A percentile compares a stretch with the other conserved stretches of the same genome.
Conservation (phyloP, 2,329 filamentous ascomycete genomes). For the Aspergillus pseudoviridinutans region DNA sequence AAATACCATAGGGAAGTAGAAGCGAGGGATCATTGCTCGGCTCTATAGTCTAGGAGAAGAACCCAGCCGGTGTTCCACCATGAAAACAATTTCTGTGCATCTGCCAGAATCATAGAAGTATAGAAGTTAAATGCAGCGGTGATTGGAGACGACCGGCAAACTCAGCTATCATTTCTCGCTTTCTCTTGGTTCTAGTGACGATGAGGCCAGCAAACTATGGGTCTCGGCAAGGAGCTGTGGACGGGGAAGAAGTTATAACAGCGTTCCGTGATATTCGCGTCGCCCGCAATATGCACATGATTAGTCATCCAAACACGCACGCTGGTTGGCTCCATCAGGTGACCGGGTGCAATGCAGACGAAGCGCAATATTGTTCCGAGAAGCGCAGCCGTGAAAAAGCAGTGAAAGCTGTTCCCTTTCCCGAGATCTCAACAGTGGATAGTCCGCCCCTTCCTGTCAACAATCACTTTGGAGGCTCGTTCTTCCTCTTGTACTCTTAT, state of each 20-base stretch:
- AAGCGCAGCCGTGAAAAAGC: conserved; percentile 27
- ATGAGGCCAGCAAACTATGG: background rate
- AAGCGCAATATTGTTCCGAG: conserved; percentile 26
- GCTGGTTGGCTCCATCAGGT: conserved; percentile 27
- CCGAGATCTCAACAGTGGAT: conserved; percentile 7
- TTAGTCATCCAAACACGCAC: conserved; percentile 26
- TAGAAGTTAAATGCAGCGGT: background rate
- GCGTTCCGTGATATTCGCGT: conserved; percentile 32
- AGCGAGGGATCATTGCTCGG: background rate
- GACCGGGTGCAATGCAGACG: conserved; percentile 23
- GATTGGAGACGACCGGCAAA: background rate
- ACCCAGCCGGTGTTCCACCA: no score
- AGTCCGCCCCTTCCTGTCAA: conserved; percentile 7
- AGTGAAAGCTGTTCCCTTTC: background rate
- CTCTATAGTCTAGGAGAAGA: background rate
- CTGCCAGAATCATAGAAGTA: background rate
- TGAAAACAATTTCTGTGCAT: background rate
- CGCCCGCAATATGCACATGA: conserved; percentile 12
- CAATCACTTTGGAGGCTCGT: conserved; percentile 14
- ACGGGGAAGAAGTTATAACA: background rate
- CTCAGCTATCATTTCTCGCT: background rate
- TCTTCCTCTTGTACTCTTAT: conserved; percentile 1
- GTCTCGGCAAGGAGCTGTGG: background rate
- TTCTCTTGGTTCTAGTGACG: background rate
- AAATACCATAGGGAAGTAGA: conserved; percentile 15